Base-by-base conservation (phyloP, 768 basidiomycete species). In the Pholiota molesta region DNA sequence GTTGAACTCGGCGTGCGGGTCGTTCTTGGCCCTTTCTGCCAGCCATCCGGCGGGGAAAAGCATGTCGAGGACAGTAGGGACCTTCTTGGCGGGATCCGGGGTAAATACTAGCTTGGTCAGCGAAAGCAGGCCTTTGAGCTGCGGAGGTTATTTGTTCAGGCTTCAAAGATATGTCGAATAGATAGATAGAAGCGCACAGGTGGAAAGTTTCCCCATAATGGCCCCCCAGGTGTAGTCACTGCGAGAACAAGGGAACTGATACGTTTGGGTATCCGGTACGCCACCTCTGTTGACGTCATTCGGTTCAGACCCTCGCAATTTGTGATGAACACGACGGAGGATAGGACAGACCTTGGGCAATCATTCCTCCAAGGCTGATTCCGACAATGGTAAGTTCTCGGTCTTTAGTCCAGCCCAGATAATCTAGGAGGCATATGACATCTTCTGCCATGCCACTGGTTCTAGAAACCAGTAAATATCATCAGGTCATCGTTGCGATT, bases 391-490 rank as follows among this genome's bases (percentile, higher is more conserved):
- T 87, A 6, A 95, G 47, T 52, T 82, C 81, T 5, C 83, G 82
- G 10, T 83, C 74, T 7, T 71, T 79, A 0, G 83, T 91, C 91
- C 92, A 95, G 2, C 84, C 88, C 6, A 95, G 64, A 65, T 85
- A 83, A 66, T 94, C 82, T 5, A 95, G 78, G 4, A 94, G 78
- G 11, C 78, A 82, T 29, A 92, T 73, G 5, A 79, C 78, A 63
- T 95, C 93, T 60, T 88, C 83, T 2, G 93, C 92, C 92, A 94
- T 94, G 1, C 78, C 87, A 55, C 80, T 81, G 14, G 92, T 90
- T 33, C 91, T 92, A 29, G 29, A 14, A 62, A 16, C 11, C 4
- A 57, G 44, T n/a, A 26, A 14, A n/a, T 11, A 49, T 8, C 29
- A 13, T 21, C 33, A 23, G n/a, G 33, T 28, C 31, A 9, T 31